These are phyloP conservation scores for Fusarium brevicatenulatum DNA, from an alignment of 2,329 filamentous ascomycete genomes.

Conservation along the genomic window DNA sequence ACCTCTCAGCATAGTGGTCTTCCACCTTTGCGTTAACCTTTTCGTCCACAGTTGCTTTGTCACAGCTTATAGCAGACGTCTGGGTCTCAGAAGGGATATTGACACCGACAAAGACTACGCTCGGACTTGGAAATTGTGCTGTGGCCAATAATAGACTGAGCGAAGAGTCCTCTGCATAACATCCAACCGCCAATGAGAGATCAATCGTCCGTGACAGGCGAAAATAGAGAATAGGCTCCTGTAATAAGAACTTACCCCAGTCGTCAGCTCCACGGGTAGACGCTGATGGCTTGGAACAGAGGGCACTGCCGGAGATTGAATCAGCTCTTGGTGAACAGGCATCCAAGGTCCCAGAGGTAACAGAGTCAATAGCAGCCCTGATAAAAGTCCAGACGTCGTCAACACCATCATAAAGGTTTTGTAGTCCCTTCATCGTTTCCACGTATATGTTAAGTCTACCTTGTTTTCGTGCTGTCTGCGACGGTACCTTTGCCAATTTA, in stretches of 20 bases:
- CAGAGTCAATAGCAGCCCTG: not conserved
- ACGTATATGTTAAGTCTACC: not conserved
- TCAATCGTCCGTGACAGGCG: not conserved
- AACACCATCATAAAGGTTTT: not conserved
- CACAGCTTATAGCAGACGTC: accelerated
- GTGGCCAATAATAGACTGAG: accelerated
- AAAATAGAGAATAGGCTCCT: not conserved
- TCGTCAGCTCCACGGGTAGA: accelerated
- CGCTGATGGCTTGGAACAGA: no score
- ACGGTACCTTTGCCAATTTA: accelerated
- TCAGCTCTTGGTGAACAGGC: not conserved
- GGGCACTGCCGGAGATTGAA: accelerated
- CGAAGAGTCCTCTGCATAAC: not conserved
- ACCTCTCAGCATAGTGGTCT: not conserved
- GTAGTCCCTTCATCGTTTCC: not conserved
- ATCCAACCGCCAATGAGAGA: accelerated
- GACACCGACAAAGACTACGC: accelerated
- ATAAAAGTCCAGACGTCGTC: not conserved
- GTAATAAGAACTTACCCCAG: not conserved
- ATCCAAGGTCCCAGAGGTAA: not conserved
- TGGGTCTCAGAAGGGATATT: accelerated
- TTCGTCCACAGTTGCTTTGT: accelerated
- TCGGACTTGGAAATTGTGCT: accelerated
- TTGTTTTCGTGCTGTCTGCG: not conserved
- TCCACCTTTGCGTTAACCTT: accelerated